phyloP scores from a whole-genome alignment of 1,284 basidiomycete genomes.

The Fistulina hepatica region DNA sequence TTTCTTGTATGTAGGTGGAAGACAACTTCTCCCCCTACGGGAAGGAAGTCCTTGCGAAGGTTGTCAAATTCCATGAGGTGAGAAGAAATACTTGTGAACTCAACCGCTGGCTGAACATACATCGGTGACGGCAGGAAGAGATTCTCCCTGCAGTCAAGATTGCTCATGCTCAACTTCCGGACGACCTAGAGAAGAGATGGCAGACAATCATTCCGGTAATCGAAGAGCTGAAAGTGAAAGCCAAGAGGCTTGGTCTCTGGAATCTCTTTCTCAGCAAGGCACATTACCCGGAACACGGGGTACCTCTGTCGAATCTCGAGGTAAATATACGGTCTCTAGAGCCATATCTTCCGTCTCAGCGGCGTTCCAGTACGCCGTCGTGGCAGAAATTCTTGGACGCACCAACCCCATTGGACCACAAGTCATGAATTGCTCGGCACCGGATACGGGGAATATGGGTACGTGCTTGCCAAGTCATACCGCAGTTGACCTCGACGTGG shows the following conservation, averaged over 20 bases:
- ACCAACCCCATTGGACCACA: slow-evolving; percentile 76
- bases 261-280: slow-evolving; percentile 93
- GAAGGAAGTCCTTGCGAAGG: slow-evolving; percentile 75
- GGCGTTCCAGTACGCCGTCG: slow-evolving; percentile 73
- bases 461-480: slow-evolving; percentile 15
- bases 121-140: slow-evolving; percentile 59
- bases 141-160: slow-evolving; percentile 72
- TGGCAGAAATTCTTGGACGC: slow-evolving; percentile 91
- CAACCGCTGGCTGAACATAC: slow-evolving; percentile 6
- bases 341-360: neutral
- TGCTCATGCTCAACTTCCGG: slow-evolving; percentile 76
- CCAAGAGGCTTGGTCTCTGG: slow-evolving; percentile 86
- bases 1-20: slow-evolving; percentile 58
- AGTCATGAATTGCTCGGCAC: slow-evolving; percentile 85
- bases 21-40: slow-evolving; percentile 85
- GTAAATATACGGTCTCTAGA: slow-evolving; percentile 36
- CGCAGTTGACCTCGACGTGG: slow-evolving; percentile 2
- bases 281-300: slow-evolving; percentile 84
- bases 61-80: slow-evolving; percentile 81
- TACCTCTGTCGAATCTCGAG: slow-evolving; percentile 89
- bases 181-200: slow-evolving; percentile 73
- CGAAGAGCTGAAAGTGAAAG: slow-evolving; percentile 81
- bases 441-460: slow-evolving; percentile 97
- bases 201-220: slow-evolving; percentile 73
- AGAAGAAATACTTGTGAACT: slow-evolving; percentile 16